phyloP scores from a whole-genome alignment of 2,329 filamentous ascomycete species.

The Chaetomiaceae sp. region DNA sequence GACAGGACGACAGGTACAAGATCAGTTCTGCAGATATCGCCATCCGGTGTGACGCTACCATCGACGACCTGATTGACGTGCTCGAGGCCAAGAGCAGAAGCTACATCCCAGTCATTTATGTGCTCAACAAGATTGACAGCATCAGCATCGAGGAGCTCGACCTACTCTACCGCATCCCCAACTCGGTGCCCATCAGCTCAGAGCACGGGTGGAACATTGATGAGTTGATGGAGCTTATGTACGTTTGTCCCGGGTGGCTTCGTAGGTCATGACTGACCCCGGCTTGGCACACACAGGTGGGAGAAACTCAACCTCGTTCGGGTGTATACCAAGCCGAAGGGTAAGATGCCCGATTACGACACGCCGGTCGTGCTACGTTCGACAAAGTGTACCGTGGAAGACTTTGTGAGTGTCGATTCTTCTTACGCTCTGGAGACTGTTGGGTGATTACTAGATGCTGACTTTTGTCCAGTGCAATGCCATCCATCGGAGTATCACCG shows the following conservation, averaged over 20 bases:
- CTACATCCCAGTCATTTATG: constrained; percentile 99
- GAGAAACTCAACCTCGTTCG: constrained; percentile 87
- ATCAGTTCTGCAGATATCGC: constrained; percentile 96
- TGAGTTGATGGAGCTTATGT: constrained; percentile 93
- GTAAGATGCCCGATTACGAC: constrained; percentile 86
- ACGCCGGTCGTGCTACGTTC: constrained; percentile 84
- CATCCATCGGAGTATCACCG: constrained; percentile 93
- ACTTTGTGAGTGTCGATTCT: constrained; percentile 70
- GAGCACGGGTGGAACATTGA: constrained; percentile 98
- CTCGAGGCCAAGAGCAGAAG: constrained; percentile 90
- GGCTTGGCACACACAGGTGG: constrained; percentile 51
- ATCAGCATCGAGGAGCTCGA: constrained; percentile 98
- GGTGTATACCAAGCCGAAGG: constrained; percentile 98
- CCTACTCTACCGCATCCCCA: constrained; percentile 91
- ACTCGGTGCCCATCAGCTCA: constrained; percentile 94
- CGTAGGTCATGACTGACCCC: no score
- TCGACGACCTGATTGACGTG: constrained; percentile 94
- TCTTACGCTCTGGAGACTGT: not conserved
- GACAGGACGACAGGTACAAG: constrained; percentile 53
- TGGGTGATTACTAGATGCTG: constrained; percentile 23
- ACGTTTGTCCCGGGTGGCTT: constrained; percentile 32
- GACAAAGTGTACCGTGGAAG: constrained; percentile 82
- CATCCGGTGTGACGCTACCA: constrained; percentile 94
- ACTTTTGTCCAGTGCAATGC: constrained; percentile 70
- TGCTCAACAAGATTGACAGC: constrained; percentile 97